phyloP scores from a whole-genome alignment of 2,329 filamentous ascomycete genomes.

The Pestalotiopsis sp. region DNA sequence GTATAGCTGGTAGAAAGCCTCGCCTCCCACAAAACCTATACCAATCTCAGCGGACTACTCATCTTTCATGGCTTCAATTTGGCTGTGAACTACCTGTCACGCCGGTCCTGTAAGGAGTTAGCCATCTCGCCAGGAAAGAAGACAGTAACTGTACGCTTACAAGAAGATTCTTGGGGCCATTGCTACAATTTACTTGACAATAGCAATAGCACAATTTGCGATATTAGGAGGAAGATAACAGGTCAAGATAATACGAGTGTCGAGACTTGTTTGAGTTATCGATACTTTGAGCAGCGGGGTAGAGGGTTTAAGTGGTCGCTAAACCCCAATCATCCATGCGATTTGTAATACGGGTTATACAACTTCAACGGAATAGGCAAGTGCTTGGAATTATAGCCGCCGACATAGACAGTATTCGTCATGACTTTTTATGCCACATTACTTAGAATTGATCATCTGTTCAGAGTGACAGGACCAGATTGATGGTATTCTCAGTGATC shows the following conservation, averaged over 20 bases:
- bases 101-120: constrained; percentile 38
- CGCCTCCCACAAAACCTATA: constrained; percentile 56
- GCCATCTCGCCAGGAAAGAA: background rate
- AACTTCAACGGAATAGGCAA: constrained; percentile 2
- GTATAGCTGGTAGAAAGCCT: constrained; percentile 46
- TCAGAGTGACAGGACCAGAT: background rate
- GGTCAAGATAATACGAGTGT: background rate
- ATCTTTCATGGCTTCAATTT: background rate
- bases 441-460: background rate
- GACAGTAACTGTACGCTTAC: constrained; percentile 28
- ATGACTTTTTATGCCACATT: background rate
- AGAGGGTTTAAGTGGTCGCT: background rate
- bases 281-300: background rate
- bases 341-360: background rate
- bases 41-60: background rate
- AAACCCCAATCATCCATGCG: background rate
- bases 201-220: background rate
- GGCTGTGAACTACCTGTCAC: constrained; percentile 37
- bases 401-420: background rate
- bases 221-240: background rate
- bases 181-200: background rate
- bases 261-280: background rate
- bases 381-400: background rate
- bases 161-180: constrained; percentile 46
- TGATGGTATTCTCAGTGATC: constrained; percentile 23